Base-by-base conservation (phyloP, 2,329 filamentous ascomycete species). In the Endoconidiophora laricicola region DNA sequence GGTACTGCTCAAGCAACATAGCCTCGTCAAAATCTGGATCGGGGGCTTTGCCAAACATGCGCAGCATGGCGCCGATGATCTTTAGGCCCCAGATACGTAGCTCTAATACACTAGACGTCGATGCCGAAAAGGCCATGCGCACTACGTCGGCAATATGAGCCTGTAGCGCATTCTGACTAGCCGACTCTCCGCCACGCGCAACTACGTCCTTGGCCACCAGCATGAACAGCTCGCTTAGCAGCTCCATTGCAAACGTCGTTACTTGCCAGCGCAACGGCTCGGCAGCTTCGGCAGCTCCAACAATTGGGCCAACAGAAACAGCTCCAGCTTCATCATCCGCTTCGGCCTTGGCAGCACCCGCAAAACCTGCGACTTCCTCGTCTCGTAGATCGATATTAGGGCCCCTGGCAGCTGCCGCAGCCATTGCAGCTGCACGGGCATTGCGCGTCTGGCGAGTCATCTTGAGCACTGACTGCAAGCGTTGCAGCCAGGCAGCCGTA, bases 11-110 rank as follows among this genome's bases (percentile, higher is more conserved):
- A 3, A 98, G 73, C 14, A 98, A 72, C 66, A 94, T 94, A 0
- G 85, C 91, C 65, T 98, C 91, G n/a, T 90, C 78, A 60, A 98
- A 98, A 62, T 98, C 91, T 0, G 91, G 93, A 65, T 98, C 91
- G 1, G 90, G 85, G 1, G 85, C 87, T 61, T 87, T 90, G 49
- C 91, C 91, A 66, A 98, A 98, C 71, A 95, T 86, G 69, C 88
- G 94, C 46, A 98, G 70, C 7, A 96, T 79, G 52, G 88, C 85
- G 54, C 94, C 88, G 50, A 98, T 87, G 49, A 98, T 94, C 62
- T 88, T 88, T 55, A 98, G 66, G 23, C 91, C 91, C 71, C 87
- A 86, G 38, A 98, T 81, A 23, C 91, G 77, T 52, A 98, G 73
- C 59, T 94, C 84, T 22, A 94, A 76, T 0, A 98, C 88, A 56